Evolutionary conservation across 805 yeast genomes (phyloP), one percentile per base, ranked within the genome.

Genomic region (Yarrowia deformans): DNA sequence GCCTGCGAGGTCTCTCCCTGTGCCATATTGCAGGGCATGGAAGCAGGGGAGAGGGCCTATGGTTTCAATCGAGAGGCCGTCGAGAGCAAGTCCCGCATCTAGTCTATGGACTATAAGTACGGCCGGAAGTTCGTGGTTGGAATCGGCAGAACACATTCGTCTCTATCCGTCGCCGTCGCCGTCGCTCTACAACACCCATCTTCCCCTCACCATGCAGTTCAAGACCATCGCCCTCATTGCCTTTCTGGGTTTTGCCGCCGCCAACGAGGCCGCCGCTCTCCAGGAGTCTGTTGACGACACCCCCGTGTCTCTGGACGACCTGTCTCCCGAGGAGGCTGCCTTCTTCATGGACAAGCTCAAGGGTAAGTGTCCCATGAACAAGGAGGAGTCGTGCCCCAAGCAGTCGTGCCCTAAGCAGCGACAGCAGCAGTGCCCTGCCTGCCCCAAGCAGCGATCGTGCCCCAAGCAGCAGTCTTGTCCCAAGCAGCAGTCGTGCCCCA

Each of bases 201-300:
- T 2, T 6, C 18, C 19, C 12, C n/a, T 13, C 37, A 40, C 40
- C 48, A 56, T 56, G 63, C 63, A 56, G 48, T 40, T 56, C 63
- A 56, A 56, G 63, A 56, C 40, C 63, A 56, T 56, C 12, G 63
- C 63, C 48, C 48, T 56, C 43, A 10, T 56, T 18, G 63, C 63
- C 48, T 35, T 56, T 14, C 32, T 40, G 6, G 63, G 63, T 3
- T 56, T 56, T 16, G 63, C n/a, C 16, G 63, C 63, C 48, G 63
- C 63, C 48, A 14, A 19, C 45, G 46, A 54, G 34, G 43, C 61
- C 29, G 29, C 29, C 29, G 4, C 2, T 9, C 34, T 16, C 23
- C 14, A 8, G 18, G 63, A 56, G 48, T 23, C 48, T 29, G 48
- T 29, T 8, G 48, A 56, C 63, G 63, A 56, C 48, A 13, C 63